Conservation (phyloP, 441 rosid genomes). For the Bocquillonia castaneifolia region DNA sequence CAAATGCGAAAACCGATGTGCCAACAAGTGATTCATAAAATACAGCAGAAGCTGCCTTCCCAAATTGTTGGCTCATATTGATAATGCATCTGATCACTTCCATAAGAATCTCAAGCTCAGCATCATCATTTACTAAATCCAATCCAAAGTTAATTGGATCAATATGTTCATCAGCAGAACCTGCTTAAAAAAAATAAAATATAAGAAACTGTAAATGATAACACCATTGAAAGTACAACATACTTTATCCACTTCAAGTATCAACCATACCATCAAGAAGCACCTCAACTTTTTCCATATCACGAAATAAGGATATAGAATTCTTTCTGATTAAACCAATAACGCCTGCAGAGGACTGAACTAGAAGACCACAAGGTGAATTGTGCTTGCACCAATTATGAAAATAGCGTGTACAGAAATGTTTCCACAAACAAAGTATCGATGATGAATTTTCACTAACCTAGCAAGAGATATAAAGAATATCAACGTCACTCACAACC, state of each 20-base stretch:
- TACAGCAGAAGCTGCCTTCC: conserved; percentile 70
- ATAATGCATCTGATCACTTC: conserved; percentile 61
- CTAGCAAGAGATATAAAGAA: conserved; percentile 40
- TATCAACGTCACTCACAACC: conserved; percentile 24
- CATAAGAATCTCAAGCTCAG: conserved; percentile 58
- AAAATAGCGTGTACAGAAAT: conserved; percentile 69
- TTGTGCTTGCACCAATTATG: conserved; percentile 85
- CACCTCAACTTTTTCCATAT: conserved; percentile 61
- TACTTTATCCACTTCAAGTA: not conserved
- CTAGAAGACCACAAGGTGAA: conserved; percentile 60
- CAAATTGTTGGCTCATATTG: conserved; percentile 72
- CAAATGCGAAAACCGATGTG: conserved; percentile 49
- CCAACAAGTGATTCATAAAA: conserved; percentile 76
- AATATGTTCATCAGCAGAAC: conserved; percentile 50
- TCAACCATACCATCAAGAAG: conserved; percentile 60
- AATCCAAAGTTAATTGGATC: conserved; percentile 40
- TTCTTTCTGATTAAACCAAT: conserved; percentile 79
- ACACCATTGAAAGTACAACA: not conserved
- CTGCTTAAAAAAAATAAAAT: conserved; percentile 35
- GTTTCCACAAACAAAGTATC: conserved; percentile 68
- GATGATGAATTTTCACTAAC: conserved; percentile 54
- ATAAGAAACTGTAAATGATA: conserved; percentile 3
- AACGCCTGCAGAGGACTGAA: conserved; percentile 53
- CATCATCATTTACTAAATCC: conserved; percentile 38
- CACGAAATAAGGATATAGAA: conserved; percentile 75